These are phyloP conservation scores for Theobroma grandiflorum DNA, from an alignment of 441 rosid species.

Conservation along the genomic window DNA sequence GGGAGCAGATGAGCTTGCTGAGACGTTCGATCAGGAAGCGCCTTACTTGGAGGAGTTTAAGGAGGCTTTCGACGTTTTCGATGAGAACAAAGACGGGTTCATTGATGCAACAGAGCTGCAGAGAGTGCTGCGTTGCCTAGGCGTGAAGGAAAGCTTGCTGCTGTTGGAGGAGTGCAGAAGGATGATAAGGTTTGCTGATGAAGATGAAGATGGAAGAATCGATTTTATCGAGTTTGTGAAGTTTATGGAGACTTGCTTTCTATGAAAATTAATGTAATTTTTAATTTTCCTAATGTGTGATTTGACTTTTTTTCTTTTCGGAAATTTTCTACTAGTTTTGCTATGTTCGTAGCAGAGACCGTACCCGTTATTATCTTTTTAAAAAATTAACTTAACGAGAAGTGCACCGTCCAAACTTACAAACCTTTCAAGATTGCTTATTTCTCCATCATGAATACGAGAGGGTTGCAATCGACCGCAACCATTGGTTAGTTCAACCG, in stretches of 20 bases:
- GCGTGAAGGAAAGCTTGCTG: constrained; percentile 32
- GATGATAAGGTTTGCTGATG: constrained; percentile 41
- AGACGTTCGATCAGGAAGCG: constrained; percentile 42
- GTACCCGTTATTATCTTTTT: too few relatives aligned
- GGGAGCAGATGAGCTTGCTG: constrained; percentile 24
- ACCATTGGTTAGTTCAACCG: too few relatives aligned
- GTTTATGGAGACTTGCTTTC: constrained; percentile 40
- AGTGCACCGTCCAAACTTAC: too few relatives aligned
- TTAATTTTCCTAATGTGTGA: not conserved
- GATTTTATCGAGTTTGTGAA: constrained; percentile 44
- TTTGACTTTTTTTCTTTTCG: not conserved
- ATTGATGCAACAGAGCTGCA: constrained; percentile 50
- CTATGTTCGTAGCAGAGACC: too few relatives aligned
- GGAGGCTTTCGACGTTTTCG: constrained; percentile 53
- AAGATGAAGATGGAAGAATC: constrained; percentile 36
- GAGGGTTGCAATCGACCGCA: too few relatives aligned
- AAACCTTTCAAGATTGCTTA: too few relatives aligned
- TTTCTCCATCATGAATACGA: too few relatives aligned
- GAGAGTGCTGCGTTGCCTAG: constrained; percentile 43
- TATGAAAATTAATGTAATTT: constrained; percentile 10
- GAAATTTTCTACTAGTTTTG: too few relatives aligned
- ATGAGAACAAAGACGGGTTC: constrained; percentile 54
- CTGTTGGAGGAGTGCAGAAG: constrained; percentile 29
- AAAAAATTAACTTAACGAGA: too few relatives aligned
- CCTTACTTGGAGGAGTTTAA: constrained; percentile 49